phyloP scores from a whole-genome alignment of 2,329 filamentous ascomycete genomes.

The Pseudomassariella vexata region DNA sequence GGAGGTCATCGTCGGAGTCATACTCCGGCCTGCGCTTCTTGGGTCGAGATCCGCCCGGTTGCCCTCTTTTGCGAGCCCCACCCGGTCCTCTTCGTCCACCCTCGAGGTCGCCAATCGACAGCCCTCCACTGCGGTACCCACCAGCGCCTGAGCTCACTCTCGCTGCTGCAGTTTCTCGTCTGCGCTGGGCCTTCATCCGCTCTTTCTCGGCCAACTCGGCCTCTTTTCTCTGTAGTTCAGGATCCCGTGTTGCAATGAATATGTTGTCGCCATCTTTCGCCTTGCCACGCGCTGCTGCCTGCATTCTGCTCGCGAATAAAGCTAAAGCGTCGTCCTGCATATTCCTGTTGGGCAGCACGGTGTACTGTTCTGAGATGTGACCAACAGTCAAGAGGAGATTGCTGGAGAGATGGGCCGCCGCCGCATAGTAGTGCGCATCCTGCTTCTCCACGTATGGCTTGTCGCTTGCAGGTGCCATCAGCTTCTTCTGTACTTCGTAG shows the following conservation, averaged over 20 bases:
- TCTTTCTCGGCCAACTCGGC: conserved; percentile 73
- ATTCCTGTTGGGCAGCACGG: conserved; percentile 60
- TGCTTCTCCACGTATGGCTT: conserved; percentile 60
- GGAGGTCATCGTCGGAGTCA: conserved; percentile 71
- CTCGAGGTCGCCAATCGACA: conserved; percentile 67
- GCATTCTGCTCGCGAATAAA: conserved; percentile 61
- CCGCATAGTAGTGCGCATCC: conserved; percentile 72
- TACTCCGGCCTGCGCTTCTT: conserved; percentile 59
- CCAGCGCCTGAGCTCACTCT: conserved; percentile 55
- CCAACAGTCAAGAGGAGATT: conserved; percentile 67
- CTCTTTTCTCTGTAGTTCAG: conserved; percentile 67
- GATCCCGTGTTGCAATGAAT: conserved; percentile 65
- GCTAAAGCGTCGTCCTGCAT: conserved; percentile 68
- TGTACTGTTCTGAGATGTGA: conserved; percentile 69
- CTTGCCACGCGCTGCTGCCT: conserved; percentile 53
- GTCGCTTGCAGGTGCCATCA: conserved; percentile 55
- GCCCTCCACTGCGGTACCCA: conserved; percentile 45
- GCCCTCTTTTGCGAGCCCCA: conserved; percentile 47
- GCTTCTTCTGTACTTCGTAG: conserved; percentile 68
- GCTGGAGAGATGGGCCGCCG: conserved; percentile 62
- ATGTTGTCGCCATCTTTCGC: conserved; percentile 56
- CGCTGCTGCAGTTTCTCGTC: conserved; percentile 61
- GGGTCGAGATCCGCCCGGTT: conserved; percentile 40
- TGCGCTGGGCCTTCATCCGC: conserved; percentile 58
- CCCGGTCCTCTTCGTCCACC: conserved; percentile 45